Base-by-base conservation (phyloP, 176 grass and related monocot species). In the Phoenix roebelenii region DNA sequence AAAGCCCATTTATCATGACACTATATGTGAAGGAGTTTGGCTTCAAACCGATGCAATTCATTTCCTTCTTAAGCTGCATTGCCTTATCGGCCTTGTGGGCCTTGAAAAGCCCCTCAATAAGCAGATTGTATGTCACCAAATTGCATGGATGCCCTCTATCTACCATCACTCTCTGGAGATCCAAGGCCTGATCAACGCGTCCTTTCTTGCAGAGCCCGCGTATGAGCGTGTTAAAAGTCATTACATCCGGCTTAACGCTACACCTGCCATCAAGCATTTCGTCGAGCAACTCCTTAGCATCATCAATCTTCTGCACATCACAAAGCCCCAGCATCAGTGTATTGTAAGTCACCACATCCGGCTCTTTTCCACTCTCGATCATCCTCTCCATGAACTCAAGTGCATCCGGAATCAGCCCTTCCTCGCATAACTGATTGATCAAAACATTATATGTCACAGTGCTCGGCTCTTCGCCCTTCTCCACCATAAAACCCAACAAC, bases 191-290 rank as follows among this genome's bases (percentile, higher is more conserved):
- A 15, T 10, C 4, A 65, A 59, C 66, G 44, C 65, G 63, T 72
- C 73, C 77, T 1, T 26, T 71, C 66, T 81, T 74, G 57, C 85
- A 89, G 49, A 89, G 77, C 15, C 85, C 80, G 67, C 71, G 65
- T 74, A 89, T 80, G 67, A 89, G 65, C 1, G 65, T 77, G 74
- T 68, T 84, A 71, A 80, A 89, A 15, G 85, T 84, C 30, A 5
- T 28, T 49, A 72, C 54, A 64, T 77, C 24, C 16, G 85, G 85
- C 49, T 74, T 32, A 55, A 77, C 65, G 7, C 4, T 25, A 63
- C 22, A 52, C 25, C 61, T 72, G 14, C 69, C 73, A 16, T 68
- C 67, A 49, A 77, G 67, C 79, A 82, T 82, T 82, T 77, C 23
- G 49, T 64, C 55, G 50, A 82, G 54, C 67, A 82, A 4, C 23